phyloP scores from a whole-genome alignment of 139 green algal species.

The Chlorella sp. region DNA sequence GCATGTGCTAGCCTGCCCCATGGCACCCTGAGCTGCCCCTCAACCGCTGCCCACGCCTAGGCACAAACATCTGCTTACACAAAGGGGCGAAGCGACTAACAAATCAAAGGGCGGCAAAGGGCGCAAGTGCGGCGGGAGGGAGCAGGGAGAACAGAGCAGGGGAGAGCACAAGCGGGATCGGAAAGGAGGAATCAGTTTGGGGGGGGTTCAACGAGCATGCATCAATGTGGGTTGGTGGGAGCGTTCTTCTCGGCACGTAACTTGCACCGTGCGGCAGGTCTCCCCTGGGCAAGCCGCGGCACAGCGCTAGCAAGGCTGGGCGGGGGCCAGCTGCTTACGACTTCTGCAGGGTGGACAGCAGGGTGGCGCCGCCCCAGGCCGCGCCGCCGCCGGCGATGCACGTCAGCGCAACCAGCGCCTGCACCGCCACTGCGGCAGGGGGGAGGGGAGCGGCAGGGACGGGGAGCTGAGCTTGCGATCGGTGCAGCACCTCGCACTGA shows the following conservation, averaged over 20 bases:
- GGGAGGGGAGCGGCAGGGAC: neutral
- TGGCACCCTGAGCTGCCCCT: too few relatives aligned
- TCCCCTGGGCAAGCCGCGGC: too few relatives aligned
- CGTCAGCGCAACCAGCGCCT: slow-evolving; percentile 45
- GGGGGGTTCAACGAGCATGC: neutral
- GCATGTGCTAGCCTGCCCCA: too few relatives aligned
- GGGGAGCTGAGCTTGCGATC: neutral
- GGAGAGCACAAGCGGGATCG: neutral
- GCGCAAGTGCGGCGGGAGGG: too few relatives aligned
- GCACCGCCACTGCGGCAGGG: slow-evolving; percentile 46
- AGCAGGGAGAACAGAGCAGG: neutral
- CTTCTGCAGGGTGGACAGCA: slow-evolving; percentile 63
- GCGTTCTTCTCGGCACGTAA: too few relatives aligned
- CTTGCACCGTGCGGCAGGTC: too few relatives aligned
- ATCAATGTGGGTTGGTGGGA: too few relatives aligned
- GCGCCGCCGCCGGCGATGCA: slow-evolving; percentile 55
- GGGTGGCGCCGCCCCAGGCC: slow-evolving; percentile 56
- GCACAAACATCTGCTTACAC: neutral
- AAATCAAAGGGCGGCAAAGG: too few relatives aligned
- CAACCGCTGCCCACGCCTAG: neutral
- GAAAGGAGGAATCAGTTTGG: neutral
- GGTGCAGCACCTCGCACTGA: neutral
- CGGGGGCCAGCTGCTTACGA: slow-evolving; percentile 3
- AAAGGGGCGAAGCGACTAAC: neutral
- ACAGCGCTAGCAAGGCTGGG: too few relatives aligned